Conservation (phyloP, 2,329 filamentous ascomycete genomes). For the Stagonosporopsis chrysanthemi region DNA sequence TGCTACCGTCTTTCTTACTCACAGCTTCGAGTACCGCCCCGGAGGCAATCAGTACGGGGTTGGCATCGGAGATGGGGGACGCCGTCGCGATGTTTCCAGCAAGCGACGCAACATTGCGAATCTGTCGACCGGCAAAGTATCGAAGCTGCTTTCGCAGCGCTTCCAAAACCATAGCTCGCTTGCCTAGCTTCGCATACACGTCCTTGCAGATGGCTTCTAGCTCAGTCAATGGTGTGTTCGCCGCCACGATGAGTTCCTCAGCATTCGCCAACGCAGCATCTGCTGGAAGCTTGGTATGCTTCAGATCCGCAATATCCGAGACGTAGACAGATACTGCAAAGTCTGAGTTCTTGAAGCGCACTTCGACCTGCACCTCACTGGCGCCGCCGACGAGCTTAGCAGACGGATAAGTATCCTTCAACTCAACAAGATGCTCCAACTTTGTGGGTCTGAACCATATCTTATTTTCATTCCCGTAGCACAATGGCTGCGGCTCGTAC, state of each 20-base stretch:
- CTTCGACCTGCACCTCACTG: conserved; percentile 95
- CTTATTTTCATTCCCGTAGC: conserved; percentile 92
- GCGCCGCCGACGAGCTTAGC: conserved; percentile 95
- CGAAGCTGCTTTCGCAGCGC: conserved; percentile 90
- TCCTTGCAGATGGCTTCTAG: conserved; percentile 82
- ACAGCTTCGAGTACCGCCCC: conserved; percentile 81
- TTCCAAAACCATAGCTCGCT: conserved; percentile 52
- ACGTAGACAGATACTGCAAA: conserved; percentile 91
- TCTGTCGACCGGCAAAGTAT: conserved; percentile 93
- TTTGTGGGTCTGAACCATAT: conserved; percentile 91
- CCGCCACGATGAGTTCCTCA: conserved; percentile 74
- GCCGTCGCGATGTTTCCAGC: conserved; percentile 93
- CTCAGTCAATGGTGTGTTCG: conserved; percentile 89
- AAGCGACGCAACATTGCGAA: conserved; percentile 92
- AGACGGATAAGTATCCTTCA: conserved; percentile 84
- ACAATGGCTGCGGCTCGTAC: conserved; percentile 78
- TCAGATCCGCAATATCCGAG: conserved; percentile 86
- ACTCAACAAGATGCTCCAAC: conserved; percentile 82
- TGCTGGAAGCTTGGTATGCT: conserved; percentile 61
- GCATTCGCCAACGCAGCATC: conserved; percentile 37
- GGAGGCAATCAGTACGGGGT: conserved; percentile 87
- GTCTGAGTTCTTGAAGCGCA: conserved; percentile 93
- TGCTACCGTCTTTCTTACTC: conserved; percentile 66
- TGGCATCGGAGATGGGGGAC: conserved; percentile 93
- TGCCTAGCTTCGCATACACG: conserved; percentile 63